Conservation (phyloP, 2,329 filamentous ascomycete species). For the Pseudopyricularia javanii region DNA sequence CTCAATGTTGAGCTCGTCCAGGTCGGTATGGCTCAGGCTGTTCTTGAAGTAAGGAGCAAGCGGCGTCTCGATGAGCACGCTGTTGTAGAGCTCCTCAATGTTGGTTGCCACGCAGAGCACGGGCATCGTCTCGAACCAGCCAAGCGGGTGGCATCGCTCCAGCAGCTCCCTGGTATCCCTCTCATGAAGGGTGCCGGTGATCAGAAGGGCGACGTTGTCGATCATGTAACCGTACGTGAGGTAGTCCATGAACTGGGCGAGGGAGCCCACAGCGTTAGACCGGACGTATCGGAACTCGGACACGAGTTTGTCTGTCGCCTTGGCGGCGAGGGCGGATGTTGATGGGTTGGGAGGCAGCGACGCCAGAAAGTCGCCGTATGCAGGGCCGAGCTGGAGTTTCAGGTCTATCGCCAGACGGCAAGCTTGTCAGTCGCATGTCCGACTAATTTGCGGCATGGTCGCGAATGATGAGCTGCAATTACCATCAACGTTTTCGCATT, state of each 20-base stretch:
- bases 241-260: constrained; percentile 95
- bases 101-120: constrained; percentile 96
- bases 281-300: constrained; percentile 95
- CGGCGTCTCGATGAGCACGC: constrained; percentile 90
- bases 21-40: constrained; percentile 86
- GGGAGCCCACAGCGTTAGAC: constrained; percentile 80
- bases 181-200: constrained; percentile 95
- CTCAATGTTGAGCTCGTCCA: constrained; percentile 98
- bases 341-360: constrained; percentile 92
- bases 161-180: constrained; percentile 90
- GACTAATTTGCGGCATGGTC: constrained; percentile 3
- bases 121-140: constrained; percentile 98
- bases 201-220: constrained; percentile 94
- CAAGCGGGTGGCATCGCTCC: constrained; percentile 89
- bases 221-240: constrained; percentile 99
- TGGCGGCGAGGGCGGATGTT: constrained; percentile 84
- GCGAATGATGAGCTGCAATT: constrained; percentile 14
- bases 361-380: constrained; percentile 94
- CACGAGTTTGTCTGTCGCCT: constrained; percentile 96
- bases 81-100: constrained; percentile 98
- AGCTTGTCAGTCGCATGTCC: constrained; percentile 4
- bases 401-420: constrained; percentile 50
- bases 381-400: constrained; percentile 91
- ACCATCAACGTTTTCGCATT: constrained; percentile 98
- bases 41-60: constrained; percentile 96